Base-by-base conservation (phyloP, 2,329 filamentous ascomycete genomes). In the Fusarium sp. region DNA sequence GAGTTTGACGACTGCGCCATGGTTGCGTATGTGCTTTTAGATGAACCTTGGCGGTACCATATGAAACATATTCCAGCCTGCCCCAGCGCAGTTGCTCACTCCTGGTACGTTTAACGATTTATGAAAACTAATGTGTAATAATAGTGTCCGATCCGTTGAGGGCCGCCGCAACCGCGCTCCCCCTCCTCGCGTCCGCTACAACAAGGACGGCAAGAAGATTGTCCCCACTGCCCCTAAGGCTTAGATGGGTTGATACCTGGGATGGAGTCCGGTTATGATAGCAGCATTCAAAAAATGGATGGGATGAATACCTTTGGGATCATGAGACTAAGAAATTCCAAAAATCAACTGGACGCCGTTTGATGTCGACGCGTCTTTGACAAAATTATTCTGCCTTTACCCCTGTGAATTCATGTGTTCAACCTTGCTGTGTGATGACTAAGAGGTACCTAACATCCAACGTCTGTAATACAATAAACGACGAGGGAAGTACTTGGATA, bases 121-220 rank as follows among this genome's bases (percentile, higher is more conserved):
- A 29, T 27, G 22, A 61, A 55, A 73, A 78, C 83, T 86, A 80
- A 88, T 85, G 84, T 45, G 54, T 67, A 58, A 66, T n/a, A 63
- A 77, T 79, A 98, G 96, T 91, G 96, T 99, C 84, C 96, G 96
- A 81, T 99, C 96, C 77, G 90, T 93, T 78, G 94, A 92, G 82
- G 96, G 97, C 80, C 95, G 96, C 84, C 96, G 96, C 87, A 99
- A 99, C 93, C 94, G 96, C 85, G 95, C 95, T 80, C 97, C 96
- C 80, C 96, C 96, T 78, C 96, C 96, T 82, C 91, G 96, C 83
- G 94, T 99, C 81, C 90, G 96, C 81, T 99, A 97, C 94, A 99
- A 99, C 93, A 98, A 98, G 92, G 96, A 99, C 83, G 95, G 94
- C 89, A 99, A 99, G 94, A 99, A 99, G 92, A 91, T 99, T 83